phyloP scores from a whole-genome alignment of 2,329 filamentous ascomycete species.

The Hypoxylon sp. region DNA sequence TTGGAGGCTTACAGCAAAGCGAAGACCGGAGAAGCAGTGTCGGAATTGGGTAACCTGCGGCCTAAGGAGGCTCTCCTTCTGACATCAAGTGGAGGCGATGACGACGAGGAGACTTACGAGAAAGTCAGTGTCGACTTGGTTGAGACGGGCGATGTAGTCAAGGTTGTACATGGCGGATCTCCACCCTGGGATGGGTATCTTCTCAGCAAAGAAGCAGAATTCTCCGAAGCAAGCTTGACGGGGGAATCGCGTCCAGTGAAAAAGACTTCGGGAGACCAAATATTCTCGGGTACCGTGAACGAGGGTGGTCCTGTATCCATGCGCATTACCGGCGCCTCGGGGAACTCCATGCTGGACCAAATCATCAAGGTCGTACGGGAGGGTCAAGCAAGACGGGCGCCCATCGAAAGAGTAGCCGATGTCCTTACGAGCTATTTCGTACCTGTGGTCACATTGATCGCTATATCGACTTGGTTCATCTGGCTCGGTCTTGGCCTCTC shows the following conservation, averaged over 20 bases:
- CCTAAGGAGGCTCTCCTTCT: slow-evolving; percentile 17
- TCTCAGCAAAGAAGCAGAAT: slow-evolving; percentile 16
- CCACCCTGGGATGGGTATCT: slow-evolving; percentile 19
- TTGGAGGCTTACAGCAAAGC: slow-evolving; percentile 20
- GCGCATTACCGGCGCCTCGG: slow-evolving; percentile 18
- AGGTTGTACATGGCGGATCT: slow-evolving; percentile 12
- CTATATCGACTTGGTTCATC: slow-evolving; percentile 16
- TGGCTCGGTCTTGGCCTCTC: slow-evolving; percentile 19
- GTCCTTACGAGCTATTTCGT: slow-evolving; percentile 14
- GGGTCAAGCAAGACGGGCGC: slow-evolving; percentile 15
- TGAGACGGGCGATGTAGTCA: slow-evolving; percentile 14
- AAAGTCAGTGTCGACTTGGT: slow-evolving; percentile 13
- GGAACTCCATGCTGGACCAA: slow-evolving; percentile 17
- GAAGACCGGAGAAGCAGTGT: slow-evolving; percentile 20
- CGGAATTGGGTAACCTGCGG: slow-evolving; percentile 10
- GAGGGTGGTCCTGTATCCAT: slow-evolving; percentile 16
- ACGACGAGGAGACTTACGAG: slow-evolving; percentile 3
- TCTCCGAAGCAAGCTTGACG: slow-evolving; percentile 10
- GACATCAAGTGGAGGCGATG: not conserved
- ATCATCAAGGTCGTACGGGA: slow-evolving; percentile 22
- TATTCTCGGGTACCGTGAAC: slow-evolving; percentile 20
- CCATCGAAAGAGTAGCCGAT: slow-evolving; percentile 19
- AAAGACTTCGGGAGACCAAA: slow-evolving; percentile 10
- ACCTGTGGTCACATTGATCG: slow-evolving; percentile 13
- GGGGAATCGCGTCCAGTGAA: slow-evolving; percentile 7